Percentiles rank a stretch among this genome's conserved stretches.
These are phyloP conservation scores for Candida nemodendra DNA, from an alignment of 805 yeast species.

Conservation along the genomic window DNA sequence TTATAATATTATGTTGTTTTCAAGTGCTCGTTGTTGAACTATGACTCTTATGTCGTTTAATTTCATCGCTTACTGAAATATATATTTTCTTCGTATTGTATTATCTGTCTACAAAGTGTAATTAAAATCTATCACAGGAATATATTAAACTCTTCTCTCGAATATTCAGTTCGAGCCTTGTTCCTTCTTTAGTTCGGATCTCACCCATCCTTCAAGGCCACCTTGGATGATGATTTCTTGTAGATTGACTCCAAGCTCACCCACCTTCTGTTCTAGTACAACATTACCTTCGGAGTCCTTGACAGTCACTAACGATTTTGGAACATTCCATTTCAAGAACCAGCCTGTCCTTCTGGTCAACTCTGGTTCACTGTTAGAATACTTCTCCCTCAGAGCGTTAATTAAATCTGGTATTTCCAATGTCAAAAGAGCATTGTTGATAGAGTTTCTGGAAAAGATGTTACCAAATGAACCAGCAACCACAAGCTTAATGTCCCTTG, in stretches of 20 bases:
- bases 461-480: slow-evolving; percentile 98
- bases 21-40: background rate
- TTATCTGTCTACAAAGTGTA: no score
- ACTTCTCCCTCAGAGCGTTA: slow-evolving; percentile 69
- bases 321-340: slow-evolving; percentile 90
- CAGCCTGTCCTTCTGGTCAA: slow-evolving; percentile 94
- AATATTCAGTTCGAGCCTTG: no score
- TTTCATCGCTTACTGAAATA: background rate
- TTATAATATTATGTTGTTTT: background rate
- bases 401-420: slow-evolving; percentile 90
- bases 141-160: no score
- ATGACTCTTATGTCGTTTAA: background rate
- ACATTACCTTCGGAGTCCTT: slow-evolving; percentile 61
- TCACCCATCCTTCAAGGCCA: slow-evolving; percentile 98
- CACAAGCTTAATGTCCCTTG: slow-evolving; percentile 87
- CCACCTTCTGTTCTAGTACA: slow-evolving; percentile 81
- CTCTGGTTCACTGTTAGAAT: slow-evolving; percentile 52
- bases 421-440: slow-evolving; percentile 92
- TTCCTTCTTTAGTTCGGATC: slow-evolving; percentile 52
- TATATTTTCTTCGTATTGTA: background rate
- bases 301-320: slow-evolving; percentile 76
- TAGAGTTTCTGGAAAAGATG: slow-evolving; percentile 92
- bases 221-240: slow-evolving; percentile 97
- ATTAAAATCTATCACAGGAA: no score
- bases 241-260: slow-evolving; percentile 90